Base-by-base conservation (phyloP, 1,139 yeast genomes). In the Sugiyamaella neomexicana region DNA sequence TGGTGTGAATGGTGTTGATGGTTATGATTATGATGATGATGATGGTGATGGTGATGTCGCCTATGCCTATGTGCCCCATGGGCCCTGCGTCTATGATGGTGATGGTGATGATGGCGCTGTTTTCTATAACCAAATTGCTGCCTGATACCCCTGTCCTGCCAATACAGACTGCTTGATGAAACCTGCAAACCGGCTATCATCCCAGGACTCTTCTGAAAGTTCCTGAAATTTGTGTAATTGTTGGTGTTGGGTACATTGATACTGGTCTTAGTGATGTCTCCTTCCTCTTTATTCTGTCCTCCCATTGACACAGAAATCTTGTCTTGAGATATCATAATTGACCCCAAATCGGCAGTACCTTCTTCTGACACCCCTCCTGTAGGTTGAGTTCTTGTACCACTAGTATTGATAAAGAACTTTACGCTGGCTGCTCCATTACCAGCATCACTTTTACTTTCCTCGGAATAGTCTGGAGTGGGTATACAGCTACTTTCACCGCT, bases 161-260 rank as follows among this genome's bases (percentile, higher is more conserved):
- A 38, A 15, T 47, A 47, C 8, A 40, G 32, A 17, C 51, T 40
- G 15, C 43, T 25, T 8, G 51, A 46, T n/a, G 50, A 27, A 27
- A 37, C 44, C 13, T 27, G 50, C 20, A 23, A 15, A 2, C 39
- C 42, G 5, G 40, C 23, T 15, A 27, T 25, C 4, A 47, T 20
- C 17, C 36, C 40, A 39, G 51, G 49, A 13, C 32, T 37, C 25
- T 36, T 45, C 23, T 45, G 49, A 32, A 45, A 45, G 31, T 45
- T 45, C 5, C 49, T 37, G 15, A 45, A 45, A n/a, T 34, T 37
- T 3, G 42, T 45, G 37, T 45, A 45, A 7, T 45, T 45, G 20
- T 45, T 45, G 10, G 13, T n/a, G 15, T 31, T n/a, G 4, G 37
- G 23, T 6, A 17, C 46, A 29, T 7, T 8, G 17, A 31, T 8